Evolutionary conservation across 495 filamentous ascomycete genomes (phyloP), one percentile per base, ranked within the genome.

Genomic region (Aspergillus mulundensis): DNA sequence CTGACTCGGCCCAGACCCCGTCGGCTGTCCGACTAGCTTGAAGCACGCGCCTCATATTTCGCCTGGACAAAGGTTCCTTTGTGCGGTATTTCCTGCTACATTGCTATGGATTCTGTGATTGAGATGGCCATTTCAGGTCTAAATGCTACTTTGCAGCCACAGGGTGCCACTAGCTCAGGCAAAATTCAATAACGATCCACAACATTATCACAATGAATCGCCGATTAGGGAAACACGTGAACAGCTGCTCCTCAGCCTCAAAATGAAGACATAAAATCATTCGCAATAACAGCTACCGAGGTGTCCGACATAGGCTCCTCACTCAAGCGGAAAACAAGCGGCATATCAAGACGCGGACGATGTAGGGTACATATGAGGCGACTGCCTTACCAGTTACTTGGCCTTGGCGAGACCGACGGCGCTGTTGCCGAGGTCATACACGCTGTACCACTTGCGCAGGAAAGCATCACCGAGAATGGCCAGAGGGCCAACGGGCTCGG

Each of bases 401-500:
- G 93, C 77, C 77, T 87, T 84, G 61, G 93, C 95, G 66, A 99
- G 82, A 58, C 91, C 91, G 54, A 99, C 89, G 50, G 84, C 84
- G 66, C 84, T 80, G 76, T 88, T 87, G 54, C 88, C 90, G 38
- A 96, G 77, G 72, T 99, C 88, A 66, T 97, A 99, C 66, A 97
- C 87, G 56, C 90, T 95, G 82, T 97, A 99, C 85, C 88, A 99
- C 73, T 79, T 90, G 71, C 95, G 84, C 68, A 99, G 83, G 88
- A 99, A 99, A 44, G 95, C 87, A 72, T 99, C 95, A 63, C 95
- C 95, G 30, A 99, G 84, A 58, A 99, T 97, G 42, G 90, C 95
- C 49, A 99, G 81, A 54, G 95, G 95, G 15, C 95, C 94, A 56
- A 88, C 85, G 18, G 91, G 91, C 64, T 87, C 87, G 20, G 89